Evolutionary conservation across 192 early-diverging fungal genomes (phyloP).

Genomic region (Podila epigama): DNA sequence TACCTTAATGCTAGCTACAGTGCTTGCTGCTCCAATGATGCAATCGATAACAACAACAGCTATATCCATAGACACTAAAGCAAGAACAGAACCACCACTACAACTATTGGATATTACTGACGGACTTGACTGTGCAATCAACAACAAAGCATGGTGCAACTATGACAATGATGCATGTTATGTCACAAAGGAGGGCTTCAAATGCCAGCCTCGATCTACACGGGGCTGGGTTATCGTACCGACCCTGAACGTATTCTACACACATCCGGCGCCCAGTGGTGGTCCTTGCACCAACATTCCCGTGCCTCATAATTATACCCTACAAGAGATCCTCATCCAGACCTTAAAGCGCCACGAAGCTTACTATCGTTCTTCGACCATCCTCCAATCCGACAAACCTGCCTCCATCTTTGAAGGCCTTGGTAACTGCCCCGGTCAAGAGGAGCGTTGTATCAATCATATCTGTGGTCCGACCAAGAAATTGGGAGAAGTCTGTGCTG

Average conservation of each 20-base stretch:
- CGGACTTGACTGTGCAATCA: background rate
- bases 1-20: too few relatives aligned
- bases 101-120: background rate
- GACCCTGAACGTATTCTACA: background rate
- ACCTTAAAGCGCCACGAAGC: constrained; percentile 5
- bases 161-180: background rate
- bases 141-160: background rate
- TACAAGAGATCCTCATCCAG: background rate
- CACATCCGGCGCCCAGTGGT: background rate
- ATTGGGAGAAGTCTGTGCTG: background rate
- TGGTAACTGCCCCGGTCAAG: background rate
- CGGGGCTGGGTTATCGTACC: constrained; percentile 2
- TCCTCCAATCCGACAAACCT: constrained; percentile 6
- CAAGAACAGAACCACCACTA: too few relatives aligned
- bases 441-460: background rate
- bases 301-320: background rate
- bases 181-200: background rate
- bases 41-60: background rate
- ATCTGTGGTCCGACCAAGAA: background rate
- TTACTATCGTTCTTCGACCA: constrained; percentile 10
- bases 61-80: background rate
- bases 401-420: background rate
- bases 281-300: constrained; percentile 2
- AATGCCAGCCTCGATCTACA: background rate
- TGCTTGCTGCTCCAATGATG: background rate